These are phyloP conservation scores for Coemansia sp. DNA, from an alignment of 192 early-diverging fungal species.

Conservation along the genomic window DNA sequence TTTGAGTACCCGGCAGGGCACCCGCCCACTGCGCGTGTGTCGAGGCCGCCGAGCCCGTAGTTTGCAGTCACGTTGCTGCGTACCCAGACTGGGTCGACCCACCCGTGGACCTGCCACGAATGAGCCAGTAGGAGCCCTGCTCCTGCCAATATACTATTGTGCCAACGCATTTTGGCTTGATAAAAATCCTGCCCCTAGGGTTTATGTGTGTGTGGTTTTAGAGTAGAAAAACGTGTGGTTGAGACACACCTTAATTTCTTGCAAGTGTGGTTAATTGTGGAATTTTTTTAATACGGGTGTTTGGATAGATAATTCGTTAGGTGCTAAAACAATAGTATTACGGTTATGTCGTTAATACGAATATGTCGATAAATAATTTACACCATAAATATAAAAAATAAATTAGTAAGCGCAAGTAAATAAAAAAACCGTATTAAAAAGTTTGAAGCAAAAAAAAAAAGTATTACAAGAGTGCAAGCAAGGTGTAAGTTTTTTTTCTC, in stretches of 20 bases:
- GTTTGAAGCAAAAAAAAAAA: not conserved
- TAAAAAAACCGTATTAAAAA: not conserved
- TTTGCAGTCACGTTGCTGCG: not conserved
- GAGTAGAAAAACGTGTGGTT: too few relatives aligned
- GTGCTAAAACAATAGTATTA: too few relatives aligned
- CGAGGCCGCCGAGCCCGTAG: not conserved
- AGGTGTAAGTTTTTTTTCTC: too few relatives aligned
- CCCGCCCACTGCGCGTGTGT: not conserved
- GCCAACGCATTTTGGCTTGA: conserved; percentile 6
- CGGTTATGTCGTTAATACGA: conserved; percentile 1
- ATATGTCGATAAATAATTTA: not conserved
- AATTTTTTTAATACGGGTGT: not conserved
- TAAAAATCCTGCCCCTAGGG: too few relatives aligned
- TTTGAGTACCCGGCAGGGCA: conserved; percentile 22
- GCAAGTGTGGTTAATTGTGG: not conserved
- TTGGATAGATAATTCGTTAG: not conserved
- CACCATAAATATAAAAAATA: not conserved
- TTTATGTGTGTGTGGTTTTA: too few relatives aligned
- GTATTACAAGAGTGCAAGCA: too few relatives aligned
- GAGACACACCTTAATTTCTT: too few relatives aligned
- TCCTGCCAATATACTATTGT: not conserved
- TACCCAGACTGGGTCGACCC: not conserved
- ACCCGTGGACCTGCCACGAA: not conserved
- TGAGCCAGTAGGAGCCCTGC: conserved; percentile 8
- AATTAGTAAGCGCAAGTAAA: not conserved